These are phyloP conservation scores for Tolypocladium capitatum DNA, from an alignment of 2,329 filamentous ascomycete species.

Conservation along the genomic window DNA sequence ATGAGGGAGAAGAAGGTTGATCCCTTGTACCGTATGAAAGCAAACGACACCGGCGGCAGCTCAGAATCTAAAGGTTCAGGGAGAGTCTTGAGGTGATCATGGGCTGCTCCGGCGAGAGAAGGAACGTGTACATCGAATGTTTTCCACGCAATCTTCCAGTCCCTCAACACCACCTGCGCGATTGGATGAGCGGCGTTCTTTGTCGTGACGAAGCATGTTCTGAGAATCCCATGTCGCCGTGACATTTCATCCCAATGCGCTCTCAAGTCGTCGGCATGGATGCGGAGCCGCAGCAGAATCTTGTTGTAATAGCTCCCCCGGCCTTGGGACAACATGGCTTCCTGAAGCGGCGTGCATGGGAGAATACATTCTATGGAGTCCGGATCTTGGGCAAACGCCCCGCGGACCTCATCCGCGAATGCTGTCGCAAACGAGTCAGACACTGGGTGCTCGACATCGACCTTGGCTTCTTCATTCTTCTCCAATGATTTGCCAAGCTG, in stretches of 20 bases:
- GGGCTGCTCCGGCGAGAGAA: conserved; percentile 23
- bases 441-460: conserved; percentile 6
- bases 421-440: conserved; percentile 15
- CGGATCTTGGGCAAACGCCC: conserved; percentile 6
- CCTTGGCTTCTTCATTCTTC: neutral
- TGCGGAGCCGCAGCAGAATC: conserved; percentile 47
- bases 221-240: conserved; percentile 58
- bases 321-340: conserved; percentile 60
- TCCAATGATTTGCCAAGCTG: conserved; percentile 34
- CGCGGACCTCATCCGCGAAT: conserved; percentile 1
- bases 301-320: conserved; percentile 57
- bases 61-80: conserved; percentile 28
- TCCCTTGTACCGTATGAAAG: conserved; percentile 20
- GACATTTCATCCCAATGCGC: conserved; percentile 50
- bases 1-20: conserved; percentile 31
- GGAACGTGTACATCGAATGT: conserved; percentile 15
- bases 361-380: conserved; percentile 41
- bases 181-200: conserved; percentile 47
- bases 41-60: conserved; percentile 31
- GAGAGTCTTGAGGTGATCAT: conserved; percentile 26
- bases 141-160: conserved; percentile 28
- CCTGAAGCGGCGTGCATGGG: conserved; percentile 78
- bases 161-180: conserved; percentile 55
- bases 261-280: conserved; percentile 36
- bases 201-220: conserved; percentile 62